These are phyloP conservation scores for Oryza rufipogon DNA, from an alignment of 176 grass and related monocot species.

Conservation along the genomic window DNA sequence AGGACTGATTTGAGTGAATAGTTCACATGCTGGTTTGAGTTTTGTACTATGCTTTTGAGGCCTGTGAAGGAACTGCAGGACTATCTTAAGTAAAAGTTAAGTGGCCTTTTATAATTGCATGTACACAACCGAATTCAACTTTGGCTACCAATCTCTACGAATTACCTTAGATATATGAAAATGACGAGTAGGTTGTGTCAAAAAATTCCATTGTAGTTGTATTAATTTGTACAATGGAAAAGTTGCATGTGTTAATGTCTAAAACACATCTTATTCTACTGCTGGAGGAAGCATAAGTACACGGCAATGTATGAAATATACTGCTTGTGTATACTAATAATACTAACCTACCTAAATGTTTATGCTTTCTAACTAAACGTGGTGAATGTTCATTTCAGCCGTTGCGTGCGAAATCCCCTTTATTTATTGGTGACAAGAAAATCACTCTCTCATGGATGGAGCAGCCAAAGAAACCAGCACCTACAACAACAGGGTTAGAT, in stretches of 20 bases:
- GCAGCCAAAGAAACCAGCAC: conserved; percentile 64
- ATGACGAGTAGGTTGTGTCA: not conserved
- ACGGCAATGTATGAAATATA: not conserved
- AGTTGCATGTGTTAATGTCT: too few relatives aligned
- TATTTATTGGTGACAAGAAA: conserved; percentile 88
- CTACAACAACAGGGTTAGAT: conserved; percentile 59
- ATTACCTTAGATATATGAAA: too few relatives aligned
- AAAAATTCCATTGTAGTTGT: not conserved
- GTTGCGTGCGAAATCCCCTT: conserved; percentile 83
- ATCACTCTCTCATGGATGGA: conserved; percentile 89
- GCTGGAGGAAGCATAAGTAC: not conserved
- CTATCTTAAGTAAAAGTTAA: too few relatives aligned
- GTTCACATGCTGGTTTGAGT: too few relatives aligned
- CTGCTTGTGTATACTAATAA: conserved; percentile 8
- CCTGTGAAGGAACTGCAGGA: too few relatives aligned
- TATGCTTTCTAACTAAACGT: conserved; percentile 10
- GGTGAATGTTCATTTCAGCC: conserved; percentile 63
- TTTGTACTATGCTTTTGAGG: too few relatives aligned
- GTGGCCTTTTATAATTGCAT: too few relatives aligned
- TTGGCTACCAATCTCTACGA: too few relatives aligned
- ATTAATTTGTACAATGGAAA: not conserved
- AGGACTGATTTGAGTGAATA: too few relatives aligned
- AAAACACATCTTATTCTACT: too few relatives aligned
- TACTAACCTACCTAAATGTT: conserved; percentile 1
- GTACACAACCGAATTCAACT: too few relatives aligned